phyloP scores from a whole-genome alignment of 208 protist genomes.

The Angomonas ambiguus region DNA sequence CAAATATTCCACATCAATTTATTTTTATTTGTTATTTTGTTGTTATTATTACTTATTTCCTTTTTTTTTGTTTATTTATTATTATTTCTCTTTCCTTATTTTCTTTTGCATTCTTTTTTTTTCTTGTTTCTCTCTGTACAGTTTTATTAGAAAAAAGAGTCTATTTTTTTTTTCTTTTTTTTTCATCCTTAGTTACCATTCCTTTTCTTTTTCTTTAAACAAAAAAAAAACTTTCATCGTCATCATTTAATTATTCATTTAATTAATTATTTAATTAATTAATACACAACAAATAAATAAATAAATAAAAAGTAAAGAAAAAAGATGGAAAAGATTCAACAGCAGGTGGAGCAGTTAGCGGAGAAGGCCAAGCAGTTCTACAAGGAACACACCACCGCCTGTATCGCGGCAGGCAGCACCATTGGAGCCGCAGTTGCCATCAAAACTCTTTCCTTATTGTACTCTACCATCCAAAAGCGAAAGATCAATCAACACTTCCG shows the following conservation, averaged over 20 bases:
- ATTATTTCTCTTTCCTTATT: background rate
- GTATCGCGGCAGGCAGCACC: slow-evolving; percentile 22
- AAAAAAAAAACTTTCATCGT: background rate
- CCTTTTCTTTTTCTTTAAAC: background rate
- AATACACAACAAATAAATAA: no score
- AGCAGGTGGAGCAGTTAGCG: background rate
- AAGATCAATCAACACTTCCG: slow-evolving; percentile 30
- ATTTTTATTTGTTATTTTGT: no score
- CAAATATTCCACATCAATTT: no score
- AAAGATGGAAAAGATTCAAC: no score
- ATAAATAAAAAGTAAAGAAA: no score
- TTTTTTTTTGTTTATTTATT: background rate
- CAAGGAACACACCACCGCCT: slow-evolving; percentile 22
- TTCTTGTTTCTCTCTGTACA: slow-evolving; percentile 14
- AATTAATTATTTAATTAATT: no score
- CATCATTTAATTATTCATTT: no score
- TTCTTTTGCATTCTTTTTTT: background rate
- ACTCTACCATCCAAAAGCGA: slow-evolving; percentile 16
- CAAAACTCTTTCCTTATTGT: slow-evolving; percentile 24
- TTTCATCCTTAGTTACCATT: background rate
- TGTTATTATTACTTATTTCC: background rate
- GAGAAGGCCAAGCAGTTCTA: slow-evolving; percentile 30
- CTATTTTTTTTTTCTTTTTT: slow-evolving; percentile 3
- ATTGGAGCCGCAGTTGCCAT: slow-evolving; percentile 24
- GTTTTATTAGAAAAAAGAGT: background rate